Conservation (phyloP, 768 basidiomycete species). For the Chalciporus chontae region DNA sequence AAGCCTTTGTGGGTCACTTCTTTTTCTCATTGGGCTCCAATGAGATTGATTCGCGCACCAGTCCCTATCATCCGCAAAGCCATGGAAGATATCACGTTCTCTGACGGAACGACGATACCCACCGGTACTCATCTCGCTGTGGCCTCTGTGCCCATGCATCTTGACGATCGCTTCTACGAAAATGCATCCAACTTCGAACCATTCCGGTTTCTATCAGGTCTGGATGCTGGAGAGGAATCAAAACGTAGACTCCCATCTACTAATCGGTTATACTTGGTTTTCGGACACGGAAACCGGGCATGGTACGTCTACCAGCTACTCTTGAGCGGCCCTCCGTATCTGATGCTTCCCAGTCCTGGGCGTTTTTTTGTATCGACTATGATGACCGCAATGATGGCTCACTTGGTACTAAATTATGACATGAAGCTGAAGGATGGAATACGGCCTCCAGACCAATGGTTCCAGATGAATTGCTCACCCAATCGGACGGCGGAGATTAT, state of each 20-base stretch:
- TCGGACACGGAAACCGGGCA: constrained; percentile 33
- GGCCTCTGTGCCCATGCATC: constrained; percentile 33
- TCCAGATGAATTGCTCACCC: constrained; percentile 35
- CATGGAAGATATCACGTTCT: constrained; percentile 31
- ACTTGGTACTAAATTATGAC: constrained; percentile 40
- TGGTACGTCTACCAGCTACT: constrained; percentile 26
- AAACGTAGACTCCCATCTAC: constrained; percentile 30
- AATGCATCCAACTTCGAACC: constrained; percentile 40
- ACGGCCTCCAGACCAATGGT: constrained; percentile 35
- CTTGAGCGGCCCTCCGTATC: neutral
- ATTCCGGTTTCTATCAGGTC: constrained; percentile 37
- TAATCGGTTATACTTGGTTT: constrained; percentile 33
- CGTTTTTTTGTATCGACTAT: constrained; percentile 40
- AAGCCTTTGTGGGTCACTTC: constrained; percentile 27
- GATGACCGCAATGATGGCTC: constrained; percentile 40
- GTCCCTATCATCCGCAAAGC: constrained; percentile 33
- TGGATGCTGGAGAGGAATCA: constrained; percentile 20
- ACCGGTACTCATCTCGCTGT: constrained; percentile 36
- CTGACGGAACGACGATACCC: constrained; percentile 36
- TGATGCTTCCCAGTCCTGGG: constrained; percentile 34
- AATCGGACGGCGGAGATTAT: constrained; percentile 34
- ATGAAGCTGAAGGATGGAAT: constrained; percentile 34
- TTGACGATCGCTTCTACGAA: constrained; percentile 40
- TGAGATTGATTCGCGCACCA: constrained; percentile 12
- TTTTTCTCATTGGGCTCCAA: neutral